A percentile compares a stretch with the other conserved stretches of the same genome.
Evolutionary conservation across 2,329 filamentous ascomycete species (phyloP).

Genomic region (Tolypocladium tundrense): DNA sequence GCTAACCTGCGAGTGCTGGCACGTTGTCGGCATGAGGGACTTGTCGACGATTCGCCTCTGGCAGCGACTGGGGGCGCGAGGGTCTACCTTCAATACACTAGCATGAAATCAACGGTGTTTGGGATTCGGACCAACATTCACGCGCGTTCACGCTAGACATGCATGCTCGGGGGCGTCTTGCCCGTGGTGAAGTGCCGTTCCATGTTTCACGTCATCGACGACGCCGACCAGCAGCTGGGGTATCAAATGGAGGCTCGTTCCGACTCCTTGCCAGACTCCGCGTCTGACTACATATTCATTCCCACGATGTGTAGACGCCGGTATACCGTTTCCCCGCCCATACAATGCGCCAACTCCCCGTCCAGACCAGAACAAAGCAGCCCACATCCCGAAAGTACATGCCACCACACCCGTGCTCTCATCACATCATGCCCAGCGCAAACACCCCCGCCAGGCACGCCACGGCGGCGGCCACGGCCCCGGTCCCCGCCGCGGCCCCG

Average conservation of each 20-base stretch:
- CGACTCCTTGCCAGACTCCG: not conserved
- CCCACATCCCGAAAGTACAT: not conserved
- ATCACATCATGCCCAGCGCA: slow-evolving; percentile 14
- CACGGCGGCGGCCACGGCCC: slow-evolving; percentile 11
- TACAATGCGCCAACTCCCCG: not conserved
- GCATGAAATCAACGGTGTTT: slow-evolving; percentile 34
- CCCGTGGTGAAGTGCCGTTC: not conserved
- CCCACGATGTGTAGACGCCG: not conserved
- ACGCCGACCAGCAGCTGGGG: slow-evolving; percentile 2
- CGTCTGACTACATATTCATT: no score
- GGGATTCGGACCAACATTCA: slow-evolving; percentile 24
- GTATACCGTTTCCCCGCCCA: not conserved
- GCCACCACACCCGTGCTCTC: no score
- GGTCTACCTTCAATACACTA: slow-evolving; percentile 25
- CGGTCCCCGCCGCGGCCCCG: slow-evolving; percentile 11
- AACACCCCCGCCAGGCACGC: slow-evolving; percentile 13
- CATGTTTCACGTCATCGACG: not conserved
- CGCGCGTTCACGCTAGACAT: not conserved
- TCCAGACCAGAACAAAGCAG: no score
- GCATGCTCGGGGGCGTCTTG: not conserved
- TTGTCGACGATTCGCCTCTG: slow-evolving; percentile 16
- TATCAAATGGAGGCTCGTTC: not conserved
- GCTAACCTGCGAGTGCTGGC: slow-evolving; percentile 16
- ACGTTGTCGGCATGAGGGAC: slow-evolving; percentile 7
- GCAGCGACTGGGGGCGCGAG: slow-evolving; percentile 19